phyloP scores from a whole-genome alignment of 306 rosid genomes.

The Mimosa bimucronata region DNA sequence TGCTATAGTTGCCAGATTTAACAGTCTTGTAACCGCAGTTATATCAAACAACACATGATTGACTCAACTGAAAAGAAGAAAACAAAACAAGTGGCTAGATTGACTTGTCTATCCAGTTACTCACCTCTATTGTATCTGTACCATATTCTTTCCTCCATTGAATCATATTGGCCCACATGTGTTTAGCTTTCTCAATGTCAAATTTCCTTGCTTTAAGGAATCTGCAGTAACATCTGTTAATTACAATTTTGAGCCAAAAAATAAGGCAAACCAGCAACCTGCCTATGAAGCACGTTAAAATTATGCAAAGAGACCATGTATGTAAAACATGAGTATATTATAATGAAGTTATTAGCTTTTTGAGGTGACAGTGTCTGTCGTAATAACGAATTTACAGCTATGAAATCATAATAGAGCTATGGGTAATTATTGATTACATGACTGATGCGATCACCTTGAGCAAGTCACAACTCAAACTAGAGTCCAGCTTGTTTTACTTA shows the following conservation, averaged over 20 bases:
- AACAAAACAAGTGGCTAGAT: slow-evolving; percentile 7
- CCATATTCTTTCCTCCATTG: slow-evolving; percentile 93
- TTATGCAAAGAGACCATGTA: not conserved
- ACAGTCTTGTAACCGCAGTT: slow-evolving; percentile 20
- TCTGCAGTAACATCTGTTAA: slow-evolving; percentile 50
- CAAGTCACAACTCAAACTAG: slow-evolving; percentile 4
- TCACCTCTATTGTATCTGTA: slow-evolving; percentile 83
- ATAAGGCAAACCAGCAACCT: slow-evolving; percentile 25
- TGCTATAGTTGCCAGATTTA: not conserved
- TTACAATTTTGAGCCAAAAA: slow-evolving; percentile 24
- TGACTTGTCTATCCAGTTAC: slow-evolving; percentile 32
- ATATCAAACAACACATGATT: slow-evolving; percentile 11
- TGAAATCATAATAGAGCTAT: not conserved
- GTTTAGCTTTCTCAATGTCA: slow-evolving; percentile 83
- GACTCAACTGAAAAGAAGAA: slow-evolving; percentile 29
- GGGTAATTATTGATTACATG: slow-evolving; percentile 9
- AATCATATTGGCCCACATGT: slow-evolving; percentile 92
- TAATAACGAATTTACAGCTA: slow-evolving; percentile 12
- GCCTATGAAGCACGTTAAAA: slow-evolving; percentile 21
- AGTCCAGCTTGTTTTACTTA: not conserved
- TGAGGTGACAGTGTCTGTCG: slow-evolving; percentile 12
- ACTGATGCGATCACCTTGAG: slow-evolving; percentile 1
- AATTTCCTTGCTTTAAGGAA: slow-evolving; percentile 94
- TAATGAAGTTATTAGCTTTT: not conserved
- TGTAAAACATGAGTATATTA: not conserved